Conservation (phyloP, 1,139 yeast genomes). For the Lodderomyces elongisporus region DNA sequence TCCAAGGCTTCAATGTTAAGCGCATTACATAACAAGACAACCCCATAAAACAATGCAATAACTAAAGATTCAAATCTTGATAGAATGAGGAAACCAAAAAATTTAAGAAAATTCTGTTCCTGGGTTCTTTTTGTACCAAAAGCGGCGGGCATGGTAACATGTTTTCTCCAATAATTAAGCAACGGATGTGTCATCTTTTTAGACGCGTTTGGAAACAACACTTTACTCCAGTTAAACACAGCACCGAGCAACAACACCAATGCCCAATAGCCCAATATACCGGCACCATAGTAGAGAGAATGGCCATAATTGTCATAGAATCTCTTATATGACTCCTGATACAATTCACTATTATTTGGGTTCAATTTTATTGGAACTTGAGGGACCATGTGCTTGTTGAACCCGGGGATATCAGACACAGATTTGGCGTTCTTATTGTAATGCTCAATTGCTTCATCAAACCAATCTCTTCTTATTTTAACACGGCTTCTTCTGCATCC, state of each 20-base stretch:
- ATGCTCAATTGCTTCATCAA: slow-evolving; percentile 2
- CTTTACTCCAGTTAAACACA: slow-evolving; percentile 36
- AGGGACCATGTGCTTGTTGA: slow-evolving; percentile 11
- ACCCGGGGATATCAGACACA: slow-evolving; percentile 18
- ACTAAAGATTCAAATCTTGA: slow-evolving; percentile 22
- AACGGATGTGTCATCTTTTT: slow-evolving; percentile 20
- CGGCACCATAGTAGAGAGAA: slow-evolving; percentile 47
- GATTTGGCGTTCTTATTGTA: slow-evolving; percentile 8
- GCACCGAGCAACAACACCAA: slow-evolving; percentile 37
- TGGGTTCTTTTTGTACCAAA: slow-evolving; percentile 20
- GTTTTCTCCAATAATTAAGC: slow-evolving; percentile 23
- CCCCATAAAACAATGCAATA: slow-evolving; percentile 34
- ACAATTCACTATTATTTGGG: slow-evolving; percentile 11
- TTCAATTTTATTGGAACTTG: slow-evolving; percentile 22
- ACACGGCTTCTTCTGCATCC: slow-evolving; percentile 6
- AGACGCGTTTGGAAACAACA: slow-evolving; percentile 23
- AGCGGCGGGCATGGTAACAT: slow-evolving; percentile 30
- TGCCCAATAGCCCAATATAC: slow-evolving; percentile 46
- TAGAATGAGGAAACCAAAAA: slow-evolving; percentile 25
- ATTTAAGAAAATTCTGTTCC: slow-evolving; percentile 15
- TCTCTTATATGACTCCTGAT: slow-evolving; percentile 19
- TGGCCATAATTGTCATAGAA: slow-evolving; percentile 33
- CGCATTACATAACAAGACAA: slow-evolving; percentile 37
- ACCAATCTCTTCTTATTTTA: slow-evolving; percentile 13
- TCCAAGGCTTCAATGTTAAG: slow-evolving; percentile 16